These are phyloP conservation scores for Sapria himalayana DNA, from an alignment of 345 rosid genomes.

Conservation along the genomic window DNA sequence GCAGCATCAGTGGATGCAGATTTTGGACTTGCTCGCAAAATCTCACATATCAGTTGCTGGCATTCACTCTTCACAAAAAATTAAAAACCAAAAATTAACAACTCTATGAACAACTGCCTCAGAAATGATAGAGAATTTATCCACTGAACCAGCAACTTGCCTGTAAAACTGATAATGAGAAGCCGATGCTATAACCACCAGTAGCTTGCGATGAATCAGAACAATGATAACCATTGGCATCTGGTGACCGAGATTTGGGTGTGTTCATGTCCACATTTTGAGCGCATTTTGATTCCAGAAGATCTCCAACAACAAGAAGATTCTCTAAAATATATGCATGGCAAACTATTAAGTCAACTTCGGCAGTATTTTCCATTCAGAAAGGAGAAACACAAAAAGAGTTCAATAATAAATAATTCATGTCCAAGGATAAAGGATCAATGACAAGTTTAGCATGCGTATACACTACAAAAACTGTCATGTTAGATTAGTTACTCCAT, in stretches of 20 bases:
- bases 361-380: no score
- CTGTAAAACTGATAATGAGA: slow-evolving; percentile 92
- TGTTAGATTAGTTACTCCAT: no score
- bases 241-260: slow-evolving; percentile 40
- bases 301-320: slow-evolving; percentile 85
- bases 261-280: slow-evolving; percentile 40
- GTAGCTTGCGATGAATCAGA: slow-evolving; percentile 68
- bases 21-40: slow-evolving; percentile 96
- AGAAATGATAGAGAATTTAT: slow-evolving; percentile 6
- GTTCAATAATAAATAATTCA: no score
- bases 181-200: slow-evolving; percentile 88
- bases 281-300: slow-evolving; percentile 54
- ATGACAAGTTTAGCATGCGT: no score
- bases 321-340: slow-evolving; percentile 73
- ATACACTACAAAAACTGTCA: no score
- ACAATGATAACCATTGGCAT: slow-evolving; percentile 49
- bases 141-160: slow-evolving; percentile 14
- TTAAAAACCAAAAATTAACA: slow-evolving; percentile 6
- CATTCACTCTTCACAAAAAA: slow-evolving; percentile 64
- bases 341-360: no score
- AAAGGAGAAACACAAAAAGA: no score
- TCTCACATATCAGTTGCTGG: slow-evolving; percentile 97
- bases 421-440: no score
- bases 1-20: slow-evolving; percentile 96
- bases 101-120: slow-evolving; percentile 2